These are phyloP conservation scores for Arachis monticola DNA, from an alignment of 331 rosid species.

Conservation along the genomic window DNA sequence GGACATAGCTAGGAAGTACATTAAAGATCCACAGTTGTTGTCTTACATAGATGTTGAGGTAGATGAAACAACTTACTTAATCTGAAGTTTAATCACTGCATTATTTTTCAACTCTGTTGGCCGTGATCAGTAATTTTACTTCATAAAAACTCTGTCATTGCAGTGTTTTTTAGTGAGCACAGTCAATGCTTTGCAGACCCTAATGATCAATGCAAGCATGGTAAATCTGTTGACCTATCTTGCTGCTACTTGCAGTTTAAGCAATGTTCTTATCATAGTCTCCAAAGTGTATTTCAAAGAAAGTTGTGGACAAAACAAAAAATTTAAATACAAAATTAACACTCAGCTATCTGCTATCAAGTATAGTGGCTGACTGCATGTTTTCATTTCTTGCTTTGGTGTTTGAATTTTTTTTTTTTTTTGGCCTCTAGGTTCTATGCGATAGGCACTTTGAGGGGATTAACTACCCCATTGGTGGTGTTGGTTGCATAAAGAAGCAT, in stretches of 20 bases:
- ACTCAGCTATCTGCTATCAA: neutral
- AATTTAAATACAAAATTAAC: neutral
- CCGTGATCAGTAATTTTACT: conserved; percentile 28
- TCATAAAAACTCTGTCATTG: conserved; percentile 32
- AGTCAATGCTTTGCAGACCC: conserved; percentile 90
- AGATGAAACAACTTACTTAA: conserved; percentile 41
- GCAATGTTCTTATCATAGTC: conserved; percentile 17
- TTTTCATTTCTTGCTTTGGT: conserved; percentile 27
- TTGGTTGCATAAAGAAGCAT: conserved; percentile 63
- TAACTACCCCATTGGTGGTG: conserved; percentile 95
- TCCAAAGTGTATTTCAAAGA: conserved; percentile 19
- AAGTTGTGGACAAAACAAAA: neutral
- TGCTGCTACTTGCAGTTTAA: conserved; percentile 30
- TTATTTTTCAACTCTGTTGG: conserved; percentile 23
- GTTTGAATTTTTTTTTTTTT: conserved; percentile 20
- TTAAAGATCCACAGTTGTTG: conserved; percentile 79
- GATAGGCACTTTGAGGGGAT: conserved; percentile 96
- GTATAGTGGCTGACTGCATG: conserved; percentile 19
- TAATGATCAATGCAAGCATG: conserved; percentile 99
- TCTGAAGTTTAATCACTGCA: conserved; percentile 34
- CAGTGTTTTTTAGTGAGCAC: conserved; percentile 99
- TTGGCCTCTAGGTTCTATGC: conserved; percentile 74
- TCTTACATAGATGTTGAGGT: conserved; percentile 99
- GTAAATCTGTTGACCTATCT: conserved; percentile 49
- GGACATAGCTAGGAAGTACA: conserved; percentile 83